Conservation (phyloP, 2,329 filamentous ascomycete genomes). For the Gremmenia infestans region DNA sequence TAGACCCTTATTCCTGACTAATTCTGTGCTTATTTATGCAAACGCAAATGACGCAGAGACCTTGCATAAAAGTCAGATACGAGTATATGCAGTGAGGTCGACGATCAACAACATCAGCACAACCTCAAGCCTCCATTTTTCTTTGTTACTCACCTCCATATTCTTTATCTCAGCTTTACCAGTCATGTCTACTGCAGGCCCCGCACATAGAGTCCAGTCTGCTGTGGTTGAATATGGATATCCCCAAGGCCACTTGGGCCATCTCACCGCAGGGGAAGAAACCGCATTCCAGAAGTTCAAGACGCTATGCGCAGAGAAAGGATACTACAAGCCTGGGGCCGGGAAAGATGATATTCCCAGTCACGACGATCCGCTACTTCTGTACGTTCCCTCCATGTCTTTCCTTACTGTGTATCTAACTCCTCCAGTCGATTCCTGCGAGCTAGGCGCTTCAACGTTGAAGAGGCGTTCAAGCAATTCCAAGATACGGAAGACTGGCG, state of each 20-base stretch:
- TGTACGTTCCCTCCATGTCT: conserved; percentile 45
- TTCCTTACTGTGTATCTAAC: not conserved
- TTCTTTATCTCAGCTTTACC: not conserved
- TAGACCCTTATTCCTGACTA: too few relatives aligned
- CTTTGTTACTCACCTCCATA: not conserved
- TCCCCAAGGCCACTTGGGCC: conserved; percentile 74
- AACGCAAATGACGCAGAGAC: too few relatives aligned
- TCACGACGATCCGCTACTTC: conserved; percentile 68
- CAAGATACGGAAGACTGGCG: conserved; percentile 86
- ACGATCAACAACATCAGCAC: not conserved
- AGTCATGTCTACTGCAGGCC: conserved; percentile 26
- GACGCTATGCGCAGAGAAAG: conserved; percentile 56
- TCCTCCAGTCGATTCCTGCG: conserved; percentile 70
- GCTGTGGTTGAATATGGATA: conserved; percentile 46
- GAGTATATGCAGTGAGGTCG: too few relatives aligned
- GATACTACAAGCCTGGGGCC: conserved; percentile 51
- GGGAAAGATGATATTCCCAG: conserved; percentile 38
- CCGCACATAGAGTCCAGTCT: conserved; percentile 30
- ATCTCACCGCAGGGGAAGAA: conserved; percentile 66
- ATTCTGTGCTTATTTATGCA: too few relatives aligned
- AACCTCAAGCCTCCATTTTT: not conserved
- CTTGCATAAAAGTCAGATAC: too few relatives aligned
- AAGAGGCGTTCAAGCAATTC: conserved; percentile 79
- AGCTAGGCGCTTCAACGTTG: conserved; percentile 72
- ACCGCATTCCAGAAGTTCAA: conserved; percentile 69